Evolutionary conservation across 306 rosid species (phyloP), one percentile per base, ranked within the genome.

Genomic region (Lotus japonicus): DNA sequence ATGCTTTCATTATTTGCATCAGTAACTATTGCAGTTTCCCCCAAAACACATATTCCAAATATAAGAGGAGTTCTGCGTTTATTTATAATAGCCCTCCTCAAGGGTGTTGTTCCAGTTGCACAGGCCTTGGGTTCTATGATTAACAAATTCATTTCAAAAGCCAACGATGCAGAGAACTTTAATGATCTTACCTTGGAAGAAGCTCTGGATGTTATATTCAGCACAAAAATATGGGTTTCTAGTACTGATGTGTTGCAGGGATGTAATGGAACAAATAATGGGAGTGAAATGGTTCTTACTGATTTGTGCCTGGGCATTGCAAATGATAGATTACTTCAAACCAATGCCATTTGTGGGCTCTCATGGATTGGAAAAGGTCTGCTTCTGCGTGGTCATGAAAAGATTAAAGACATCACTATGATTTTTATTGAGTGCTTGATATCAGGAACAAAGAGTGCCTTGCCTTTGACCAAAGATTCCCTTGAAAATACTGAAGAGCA

Each of bases 301-400:
- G 92, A 90, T 75, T 73, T 86, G 55, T 88, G 96, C 85, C 86
- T 83, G 53, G 86, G 92, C 57, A 55, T 44, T 57, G 76, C 66
- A 53, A 74, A 77, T 78, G 82, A 74, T 78, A 82, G 75, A 68
- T 73, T 55, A 39, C 86, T 84, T 75, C 96, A 84, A 80, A 79
- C 80, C 76, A 81, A 82, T 86, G 92, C 84, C 79, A 71, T 94
- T 62, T 64, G 73, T 82, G 98, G 98, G 64, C 79, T 94, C 51
- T 83, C 98, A n/a, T 94, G 98, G 98, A 73, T 94, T 55, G 98
- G 95, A 64, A 94, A 88, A 85, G 97, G 96, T 66, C 84, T 94
- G 71, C 96, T 94, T 66, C 64, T 94, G 59, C 73, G 86, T 11
- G 97, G 98, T 74, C 96, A 90, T 78, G 89, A 84, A 81, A 87